Evolutionary conservation across 2,329 filamentous ascomycete genomes (phyloP).

Genomic region (Shiraia bambusicola): DNA sequence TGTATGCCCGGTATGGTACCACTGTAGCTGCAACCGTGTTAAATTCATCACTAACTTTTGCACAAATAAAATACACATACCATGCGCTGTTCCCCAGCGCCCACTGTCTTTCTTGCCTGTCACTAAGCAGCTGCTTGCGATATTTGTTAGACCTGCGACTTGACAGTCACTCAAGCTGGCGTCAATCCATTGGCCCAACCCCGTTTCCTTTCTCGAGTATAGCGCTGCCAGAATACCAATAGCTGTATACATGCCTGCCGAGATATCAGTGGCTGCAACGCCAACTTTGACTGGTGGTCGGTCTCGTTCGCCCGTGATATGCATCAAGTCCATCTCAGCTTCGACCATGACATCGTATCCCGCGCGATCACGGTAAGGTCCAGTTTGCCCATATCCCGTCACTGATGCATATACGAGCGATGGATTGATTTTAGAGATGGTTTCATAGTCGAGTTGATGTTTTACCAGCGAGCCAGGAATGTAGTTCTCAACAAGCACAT

Average conservation of each 20-base stretch:
- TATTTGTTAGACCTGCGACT: slow-evolving; percentile 86
- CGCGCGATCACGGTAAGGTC: slow-evolving; percentile 80
- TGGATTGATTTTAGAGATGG: slow-evolving; percentile 76
- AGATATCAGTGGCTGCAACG: slow-evolving; percentile 95
- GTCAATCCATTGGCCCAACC: slow-evolving; percentile 87
- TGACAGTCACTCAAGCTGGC: slow-evolving; percentile 90
- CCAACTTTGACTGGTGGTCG: slow-evolving; percentile 94
- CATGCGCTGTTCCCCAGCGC: slow-evolving; percentile 93
- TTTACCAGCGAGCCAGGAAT: slow-evolving; percentile 84
- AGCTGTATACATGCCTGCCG: slow-evolving; percentile 89
- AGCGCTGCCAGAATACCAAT: slow-evolving; percentile 94
- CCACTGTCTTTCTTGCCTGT: slow-evolving; percentile 84
- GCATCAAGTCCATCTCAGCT: slow-evolving; percentile 96
- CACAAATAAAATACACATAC: slow-evolving; percentile 51
- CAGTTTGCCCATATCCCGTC: slow-evolving; percentile 93
- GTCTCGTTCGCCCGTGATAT: slow-evolving; percentile 87
- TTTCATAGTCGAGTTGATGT: slow-evolving; percentile 84
- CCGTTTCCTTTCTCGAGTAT: slow-evolving; percentile 70
- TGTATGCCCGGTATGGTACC: slow-evolving; percentile 85
- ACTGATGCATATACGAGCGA: slow-evolving; percentile 90
- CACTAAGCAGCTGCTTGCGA: slow-evolving; percentile 86
- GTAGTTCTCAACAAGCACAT: slow-evolving; percentile 96
- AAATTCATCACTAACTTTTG: not conserved
- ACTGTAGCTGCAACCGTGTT: slow-evolving; percentile 68
- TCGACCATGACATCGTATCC: slow-evolving; percentile 99